These are phyloP conservation scores for Pyricularia grisea DNA, from an alignment of 2,329 filamentous ascomycete genomes.

Conservation along the genomic window DNA sequence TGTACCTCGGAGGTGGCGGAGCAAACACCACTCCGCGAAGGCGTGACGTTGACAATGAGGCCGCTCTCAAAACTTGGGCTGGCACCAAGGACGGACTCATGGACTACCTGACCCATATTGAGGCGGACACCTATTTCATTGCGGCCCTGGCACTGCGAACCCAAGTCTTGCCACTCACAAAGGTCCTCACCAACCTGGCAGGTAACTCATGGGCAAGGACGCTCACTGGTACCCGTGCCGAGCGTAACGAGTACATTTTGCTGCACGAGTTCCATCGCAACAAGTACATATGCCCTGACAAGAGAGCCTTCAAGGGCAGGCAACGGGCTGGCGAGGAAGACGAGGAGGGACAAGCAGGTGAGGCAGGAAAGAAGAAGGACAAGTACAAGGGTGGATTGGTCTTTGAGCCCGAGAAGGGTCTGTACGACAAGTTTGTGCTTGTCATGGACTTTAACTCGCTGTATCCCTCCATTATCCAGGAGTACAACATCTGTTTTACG, in stretches of 20 bases:
- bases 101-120: slow-evolving; percentile 89
- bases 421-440: slow-evolving; percentile 96
- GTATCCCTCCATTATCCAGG: slow-evolving; percentile 97
- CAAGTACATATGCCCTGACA: slow-evolving; percentile 97
- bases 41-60: slow-evolving; percentile 81
- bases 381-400: slow-evolving; percentile 98
- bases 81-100: slow-evolving; percentile 75
- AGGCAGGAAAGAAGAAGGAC: slow-evolving; percentile 76
- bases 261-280: slow-evolving; percentile 93
- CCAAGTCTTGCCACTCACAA: slow-evolving; percentile 88
- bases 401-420: slow-evolving; percentile 92
- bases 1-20: slow-evolving; percentile 60
- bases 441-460: slow-evolving; percentile 99
- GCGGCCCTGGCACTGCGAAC: slow-evolving; percentile 81
- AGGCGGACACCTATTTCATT: slow-evolving; percentile 93
- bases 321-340: slow-evolving; percentile 68
- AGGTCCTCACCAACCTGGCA: slow-evolving; percentile 90
- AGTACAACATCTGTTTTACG: slow-evolving; percentile 99
- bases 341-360: slow-evolving; percentile 42
- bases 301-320: slow-evolving; percentile 57
- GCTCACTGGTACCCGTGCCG: slow-evolving; percentile 86
- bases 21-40: slow-evolving; percentile 49
- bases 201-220: slow-evolving; percentile 98
- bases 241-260: slow-evolving; percentile 98
- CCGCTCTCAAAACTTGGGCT: slow-evolving; percentile 78